Evolutionary conservation across 306 rosid species (phyloP).

Genomic region (Senna siamea): DNA sequence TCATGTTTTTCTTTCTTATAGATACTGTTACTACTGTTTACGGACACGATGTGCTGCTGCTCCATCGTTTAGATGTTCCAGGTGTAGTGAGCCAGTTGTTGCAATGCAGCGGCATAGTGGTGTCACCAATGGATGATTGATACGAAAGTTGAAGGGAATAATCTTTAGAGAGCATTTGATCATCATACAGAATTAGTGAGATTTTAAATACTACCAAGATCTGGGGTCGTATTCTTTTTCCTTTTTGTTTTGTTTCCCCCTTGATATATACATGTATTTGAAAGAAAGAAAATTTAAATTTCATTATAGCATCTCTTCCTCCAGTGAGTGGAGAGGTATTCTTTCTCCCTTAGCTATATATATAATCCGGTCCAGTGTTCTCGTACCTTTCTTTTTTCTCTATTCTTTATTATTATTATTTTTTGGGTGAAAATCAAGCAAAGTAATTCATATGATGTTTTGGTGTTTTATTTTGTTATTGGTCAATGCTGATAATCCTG

Average conservation of each 20-base stretch:
- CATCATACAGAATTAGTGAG: constrained; percentile 40
- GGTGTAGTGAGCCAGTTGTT: constrained; percentile 81
- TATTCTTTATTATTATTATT: neutral
- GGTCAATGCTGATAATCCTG: neutral
- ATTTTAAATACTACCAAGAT: constrained; percentile 48
- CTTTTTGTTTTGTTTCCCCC: constrained; percentile 21
- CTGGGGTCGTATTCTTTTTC: constrained; percentile 47
- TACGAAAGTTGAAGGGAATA: constrained; percentile 27
- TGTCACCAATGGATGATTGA: constrained; percentile 46
- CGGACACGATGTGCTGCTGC: constrained; percentile 89
- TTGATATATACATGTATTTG: constrained; percentile 38
- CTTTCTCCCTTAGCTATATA: constrained; percentile 33
- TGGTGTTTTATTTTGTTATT: neutral
- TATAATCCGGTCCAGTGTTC: constrained; percentile 8
- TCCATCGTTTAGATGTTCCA: constrained; percentile 87
- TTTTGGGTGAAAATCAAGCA: neutral
- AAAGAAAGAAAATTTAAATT: constrained; percentile 26
- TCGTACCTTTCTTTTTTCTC: neutral
- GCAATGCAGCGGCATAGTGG: constrained; percentile 82
- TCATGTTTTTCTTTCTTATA: constrained; percentile 38
- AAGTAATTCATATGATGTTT: neutral
- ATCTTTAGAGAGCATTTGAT: constrained; percentile 40
- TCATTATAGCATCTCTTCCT: constrained; percentile 35
- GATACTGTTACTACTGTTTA: constrained; percentile 97
- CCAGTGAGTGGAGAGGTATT: constrained; percentile 39